Base-by-base conservation (phyloP, 2,329 filamentous ascomycete species). In the Juglanconis oblonga region DNA sequence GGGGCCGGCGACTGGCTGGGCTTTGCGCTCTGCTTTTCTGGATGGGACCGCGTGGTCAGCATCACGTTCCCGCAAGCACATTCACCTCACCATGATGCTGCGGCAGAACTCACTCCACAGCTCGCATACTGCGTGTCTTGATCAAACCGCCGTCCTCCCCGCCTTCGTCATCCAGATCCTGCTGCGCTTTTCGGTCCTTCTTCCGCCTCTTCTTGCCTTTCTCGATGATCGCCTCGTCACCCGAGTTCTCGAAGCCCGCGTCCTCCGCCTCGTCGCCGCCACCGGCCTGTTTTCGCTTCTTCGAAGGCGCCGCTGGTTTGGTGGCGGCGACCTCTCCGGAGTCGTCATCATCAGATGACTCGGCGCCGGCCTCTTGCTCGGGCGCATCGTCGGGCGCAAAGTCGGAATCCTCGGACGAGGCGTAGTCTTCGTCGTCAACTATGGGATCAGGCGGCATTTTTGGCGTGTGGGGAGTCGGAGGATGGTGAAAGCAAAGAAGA, bases 361-460 rank as follows among this genome's bases (percentile, higher is more conserved):
- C 79, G 6, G 44, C 47, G 11, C 50, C 61, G 17, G 51, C 57
- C 40, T 77, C 78, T n/a, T 73, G 68, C 13, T 68, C 71, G 42
- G 74, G 67, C 33, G 69, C 79, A 17, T 78, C 77, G 50, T 85
- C 86, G n/a, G 83, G 84, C 31, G 86, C 82, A 63, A 91, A 91
- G 69, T 91, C 88, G 9, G 88, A 89, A 70, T 92, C 89, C 65
- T 91, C 86, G 3, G 87, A 87, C 1, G 88, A 90, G 14, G 80
- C 84, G 67, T 91, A 91, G 36, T 84, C 80, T 29, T 81, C 78
- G 17, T 81, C 79, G 44, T 79, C 75, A 52, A 70, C 69, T 58
- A 72, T 65, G 24, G 73, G 71, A 52, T 79, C 77, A 52, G 73
- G 67, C 11, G 75, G 66, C 81, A 83, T 84, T 55, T 63, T 74